Base-by-base conservation (phyloP, 1,284 basidiomycete genomes). In the Papiliotrema nemorosa region DNA sequence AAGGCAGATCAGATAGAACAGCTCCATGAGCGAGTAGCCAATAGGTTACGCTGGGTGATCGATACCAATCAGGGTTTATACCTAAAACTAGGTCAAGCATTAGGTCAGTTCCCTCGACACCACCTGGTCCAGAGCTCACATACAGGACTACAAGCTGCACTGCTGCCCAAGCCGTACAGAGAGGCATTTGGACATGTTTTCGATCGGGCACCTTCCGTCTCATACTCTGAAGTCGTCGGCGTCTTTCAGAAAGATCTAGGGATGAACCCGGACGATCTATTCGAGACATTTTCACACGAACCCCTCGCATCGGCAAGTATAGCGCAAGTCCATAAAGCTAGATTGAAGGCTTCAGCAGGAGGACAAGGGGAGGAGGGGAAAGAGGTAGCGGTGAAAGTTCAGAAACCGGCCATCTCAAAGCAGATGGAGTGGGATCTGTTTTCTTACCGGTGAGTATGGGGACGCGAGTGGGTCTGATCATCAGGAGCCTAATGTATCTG, bases 371-470 rank as follows among this genome's bases (percentile, higher is more conserved):
- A 60, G 22, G 53, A 56, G 25, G 60, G 59, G 0, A 62, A 54
- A 2, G 59, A 70, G 79, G 90, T 93, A 1, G 90, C 90, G 0
- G 90, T 94, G 57, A 93, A 93, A 74, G 78, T 91, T n/a, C 88
- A 93, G 75, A 92, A 91, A 62, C 90, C 88, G 0, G 86, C 84
- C 26, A 88, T 94, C 16, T 79, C 78, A 46, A 87, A 82, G 62
- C 90, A 94, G 75, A 84, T 88, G 73, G 83, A 87, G 54, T 89
- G 84, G 83, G 88, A 91, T 69, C 73, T 91, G 53, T 73, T 73
- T 58, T 65, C 63, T 13, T 75, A 75, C 54, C 43, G 66, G 66
- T 70, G 55, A 43, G 70, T 54, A 3, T 10, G n/a, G 10, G 10
- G 18, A 36, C 13, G 14, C 20, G 25, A 38, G 16, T 33, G 29